Conservation (phyloP, 805 yeast species). For the Spathaspora passalidarum region DNA sequence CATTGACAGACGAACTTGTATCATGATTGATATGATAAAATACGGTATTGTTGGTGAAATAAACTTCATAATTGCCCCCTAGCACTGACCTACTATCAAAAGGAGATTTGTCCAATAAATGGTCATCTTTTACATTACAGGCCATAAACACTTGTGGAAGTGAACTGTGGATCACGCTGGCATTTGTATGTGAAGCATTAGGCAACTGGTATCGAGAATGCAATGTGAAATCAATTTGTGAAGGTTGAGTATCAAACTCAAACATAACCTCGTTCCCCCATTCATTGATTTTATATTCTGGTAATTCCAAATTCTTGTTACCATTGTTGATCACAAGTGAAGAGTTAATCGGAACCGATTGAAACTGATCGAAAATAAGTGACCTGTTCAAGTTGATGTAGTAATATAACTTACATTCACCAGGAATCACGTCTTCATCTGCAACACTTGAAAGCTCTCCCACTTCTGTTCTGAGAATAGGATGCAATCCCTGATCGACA, state of each 20-base stretch:
- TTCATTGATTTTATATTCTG: conserved; percentile 30
- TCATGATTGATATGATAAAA: conserved; percentile 27
- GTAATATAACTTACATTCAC: conserved; percentile 30
- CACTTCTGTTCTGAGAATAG: conserved; percentile 21
- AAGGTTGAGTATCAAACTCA: conserved; percentile 17
- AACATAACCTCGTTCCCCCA: conserved; percentile 42
- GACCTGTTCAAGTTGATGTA: conserved; percentile 29
- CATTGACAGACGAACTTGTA: background rate
- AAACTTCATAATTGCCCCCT: conserved; percentile 30
- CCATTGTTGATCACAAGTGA: conserved; percentile 28
- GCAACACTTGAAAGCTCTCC: background rate
- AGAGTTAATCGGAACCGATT: conserved; percentile 22
- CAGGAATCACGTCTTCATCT: conserved; percentile 19
- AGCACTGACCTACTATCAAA: conserved; percentile 26
- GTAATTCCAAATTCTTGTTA: conserved; percentile 35
- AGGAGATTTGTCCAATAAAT: conserved; percentile 32
- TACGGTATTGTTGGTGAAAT: conserved; percentile 38
- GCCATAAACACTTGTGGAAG: conserved; percentile 34
- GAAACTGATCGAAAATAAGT: conserved; percentile 38
- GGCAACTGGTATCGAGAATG: conserved; percentile 44
- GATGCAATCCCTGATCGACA: conserved; percentile 34
- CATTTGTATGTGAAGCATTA: conserved; percentile 7
- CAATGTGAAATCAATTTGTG: conserved; percentile 23
- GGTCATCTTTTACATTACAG: conserved; percentile 29
- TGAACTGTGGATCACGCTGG: conserved; percentile 14